Conservation (phyloP, 2,329 filamentous ascomycete genomes). For the Colletotrichum acutatum region DNA sequence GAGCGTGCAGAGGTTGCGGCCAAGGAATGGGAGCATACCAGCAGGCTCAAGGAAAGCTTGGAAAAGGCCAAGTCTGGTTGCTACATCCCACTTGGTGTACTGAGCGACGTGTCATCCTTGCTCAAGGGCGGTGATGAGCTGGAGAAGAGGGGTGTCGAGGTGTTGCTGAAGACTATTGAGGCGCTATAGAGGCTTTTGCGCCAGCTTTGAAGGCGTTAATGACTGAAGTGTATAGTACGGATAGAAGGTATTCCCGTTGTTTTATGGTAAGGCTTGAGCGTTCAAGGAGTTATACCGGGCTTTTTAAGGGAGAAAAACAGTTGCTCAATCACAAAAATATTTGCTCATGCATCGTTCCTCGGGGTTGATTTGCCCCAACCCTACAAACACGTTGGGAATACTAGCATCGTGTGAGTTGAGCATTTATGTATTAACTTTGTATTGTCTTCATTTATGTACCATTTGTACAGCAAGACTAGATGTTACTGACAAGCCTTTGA, state of each 20-base stretch:
- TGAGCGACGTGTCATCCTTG: constrained; percentile 87
- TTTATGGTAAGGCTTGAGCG: not conserved
- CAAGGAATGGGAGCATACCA: constrained; percentile 94
- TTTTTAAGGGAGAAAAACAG: not conserved
- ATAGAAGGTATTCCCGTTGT: not conserved
- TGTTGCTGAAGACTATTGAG: constrained; percentile 70
- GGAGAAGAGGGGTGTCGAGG: constrained; percentile 64
- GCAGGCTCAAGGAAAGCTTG: constrained; percentile 86
- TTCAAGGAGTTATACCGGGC: not conserved
- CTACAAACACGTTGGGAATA: not conserved
- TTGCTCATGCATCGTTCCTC: not conserved
- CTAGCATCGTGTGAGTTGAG: not conserved
- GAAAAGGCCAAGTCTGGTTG: constrained; percentile 83
- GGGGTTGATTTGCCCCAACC: not conserved
- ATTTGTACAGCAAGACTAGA: not conserved
- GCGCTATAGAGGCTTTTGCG: constrained; percentile 53
- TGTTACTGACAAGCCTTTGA: not conserved
- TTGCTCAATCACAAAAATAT: not conserved
- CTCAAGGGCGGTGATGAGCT: constrained; percentile 69
- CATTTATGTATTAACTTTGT: not conserved
- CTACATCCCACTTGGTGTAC: constrained; percentile 84
- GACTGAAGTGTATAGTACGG: not conserved
- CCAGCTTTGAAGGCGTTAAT: not conserved
- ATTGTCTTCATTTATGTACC: not conserved
- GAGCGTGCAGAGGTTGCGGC: constrained; percentile 89